Conservation (phyloP, 2,329 filamentous ascomycete species). For the Cytospora piceae region DNA sequence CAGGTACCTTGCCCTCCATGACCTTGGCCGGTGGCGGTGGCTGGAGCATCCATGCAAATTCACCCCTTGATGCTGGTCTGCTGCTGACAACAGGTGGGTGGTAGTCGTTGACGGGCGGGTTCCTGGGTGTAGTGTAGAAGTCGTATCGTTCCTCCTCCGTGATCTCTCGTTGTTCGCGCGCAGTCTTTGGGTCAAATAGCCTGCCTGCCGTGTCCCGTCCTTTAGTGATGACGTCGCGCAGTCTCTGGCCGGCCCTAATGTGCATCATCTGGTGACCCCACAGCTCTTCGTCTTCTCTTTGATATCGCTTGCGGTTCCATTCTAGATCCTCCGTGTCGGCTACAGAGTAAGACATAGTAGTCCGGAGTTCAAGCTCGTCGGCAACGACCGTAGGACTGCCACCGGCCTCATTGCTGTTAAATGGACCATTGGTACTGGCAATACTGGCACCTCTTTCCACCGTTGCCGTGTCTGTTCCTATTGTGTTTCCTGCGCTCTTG, state of each 20-base stretch:
- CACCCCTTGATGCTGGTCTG: conserved; percentile 69
- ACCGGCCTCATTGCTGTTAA: conserved; percentile 41
- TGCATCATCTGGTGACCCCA: conserved; percentile 68
- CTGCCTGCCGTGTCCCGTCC: conserved; percentile 60
- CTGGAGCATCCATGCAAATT: conserved; percentile 89
- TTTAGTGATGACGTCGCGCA: conserved; percentile 63
- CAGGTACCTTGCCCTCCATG: conserved; percentile 84
- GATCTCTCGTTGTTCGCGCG: conserved; percentile 58
- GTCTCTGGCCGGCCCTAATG: conserved; percentile 54
- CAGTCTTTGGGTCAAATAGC: conserved; percentile 54
- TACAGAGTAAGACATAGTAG: conserved; percentile 44
- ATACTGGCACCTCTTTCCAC: conserved; percentile 33
- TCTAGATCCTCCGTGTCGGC: conserved; percentile 47
- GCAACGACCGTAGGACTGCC: conserved; percentile 49
- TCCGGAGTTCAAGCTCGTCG: conserved; percentile 48
- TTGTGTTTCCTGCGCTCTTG: conserved; percentile 57
- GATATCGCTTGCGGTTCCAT: conserved; percentile 80
- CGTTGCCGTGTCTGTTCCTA: conserved; percentile 44
- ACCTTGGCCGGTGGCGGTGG: conserved; percentile 87
- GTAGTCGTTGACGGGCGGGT: conserved; percentile 82
- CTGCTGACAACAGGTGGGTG: conserved; percentile 84
- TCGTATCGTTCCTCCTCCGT: conserved; percentile 56
- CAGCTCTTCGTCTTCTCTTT: conserved; percentile 84
- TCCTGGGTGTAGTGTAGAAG: conserved; percentile 63
- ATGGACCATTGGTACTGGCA: conserved; percentile 36